phyloP scores from a whole-genome alignment of 257 asterid species.

The Fraxinus pennsylvanica region DNA sequence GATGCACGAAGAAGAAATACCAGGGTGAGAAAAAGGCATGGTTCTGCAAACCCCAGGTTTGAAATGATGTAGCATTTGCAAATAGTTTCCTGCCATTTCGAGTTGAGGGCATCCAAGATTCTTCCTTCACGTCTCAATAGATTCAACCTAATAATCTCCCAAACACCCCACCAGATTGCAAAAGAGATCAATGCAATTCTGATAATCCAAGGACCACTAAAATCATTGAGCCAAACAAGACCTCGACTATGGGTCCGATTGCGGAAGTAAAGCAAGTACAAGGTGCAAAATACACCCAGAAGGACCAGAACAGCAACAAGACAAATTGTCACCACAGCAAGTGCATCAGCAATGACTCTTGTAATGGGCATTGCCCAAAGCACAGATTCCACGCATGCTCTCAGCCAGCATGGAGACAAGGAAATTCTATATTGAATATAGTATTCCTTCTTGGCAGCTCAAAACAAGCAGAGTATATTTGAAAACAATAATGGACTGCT shows the following conservation, averaged over 20 bases:
- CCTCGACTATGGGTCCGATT: slow-evolving; percentile 49
- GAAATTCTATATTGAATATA: slow-evolving; percentile 29
- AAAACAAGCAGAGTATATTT: slow-evolving; percentile 14
- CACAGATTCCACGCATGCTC: slow-evolving; percentile 87
- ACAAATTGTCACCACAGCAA: slow-evolving; percentile 75
- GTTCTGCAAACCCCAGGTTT: slow-evolving; percentile 84
- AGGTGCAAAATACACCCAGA: slow-evolving; percentile 56
- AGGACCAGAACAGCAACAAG: slow-evolving; percentile 67
- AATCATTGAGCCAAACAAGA: slow-evolving; percentile 55
- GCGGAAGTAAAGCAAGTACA: slow-evolving; percentile 61
- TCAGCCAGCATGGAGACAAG: slow-evolving; percentile 64
- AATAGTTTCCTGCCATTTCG: slow-evolving; percentile 69
- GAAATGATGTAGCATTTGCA: slow-evolving; percentile 85
- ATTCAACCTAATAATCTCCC: slow-evolving; percentile 67
- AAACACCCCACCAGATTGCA: slow-evolving; percentile 74
- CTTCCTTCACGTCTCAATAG: slow-evolving; percentile 56
- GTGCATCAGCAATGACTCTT: slow-evolving; percentile 83
- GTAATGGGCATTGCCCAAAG: slow-evolving; percentile 89
- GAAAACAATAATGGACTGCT: slow-evolving; percentile 11
- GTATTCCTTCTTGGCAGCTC: slow-evolving; percentile 29
- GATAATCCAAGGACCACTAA: slow-evolving; percentile 81
- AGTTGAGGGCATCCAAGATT: slow-evolving; percentile 51
- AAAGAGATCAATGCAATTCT: slow-evolving; percentile 52
- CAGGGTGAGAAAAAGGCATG: slow-evolving; percentile 72
- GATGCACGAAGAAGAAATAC: slow-evolving; percentile 78